Base-by-base conservation (phyloP, 371 early-diverging fungal genomes). In the Cokeromyces recurvatus region DNA sequence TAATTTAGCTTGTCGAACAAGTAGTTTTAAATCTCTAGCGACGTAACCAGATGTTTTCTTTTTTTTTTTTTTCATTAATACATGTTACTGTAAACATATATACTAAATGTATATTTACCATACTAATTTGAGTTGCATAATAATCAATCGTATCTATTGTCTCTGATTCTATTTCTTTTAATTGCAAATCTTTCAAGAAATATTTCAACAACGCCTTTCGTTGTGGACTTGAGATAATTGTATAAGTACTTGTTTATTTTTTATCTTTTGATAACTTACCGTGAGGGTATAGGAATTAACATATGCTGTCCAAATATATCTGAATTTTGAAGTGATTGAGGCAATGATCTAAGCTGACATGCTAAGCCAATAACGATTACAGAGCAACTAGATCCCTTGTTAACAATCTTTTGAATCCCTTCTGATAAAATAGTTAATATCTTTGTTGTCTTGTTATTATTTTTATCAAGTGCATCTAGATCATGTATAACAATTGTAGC, bases 21-120 rank as follows among this genome's bases (percentile, higher is more conserved):
- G 42, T n/a, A 57, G 34, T 14, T 57, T 59, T 21, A 85, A 59
- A 43, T 85, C 82, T 12, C 70, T 64, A 11, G 79, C 79, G 3
- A 85, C 78, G 50, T 75, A 85, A 6, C 85, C 85, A 5, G 85
- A 77, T 0, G 82, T 78, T 40, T 71, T 52, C 78, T 80, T 25
- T 22, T 16, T 16, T 38, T 24, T n/a, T n/a, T n/a, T n/a, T n/a
- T n/a, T n/a, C n/a, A n/a, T n/a, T n/a, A n/a, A n/a, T n/a, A n/a
- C n/a, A n/a, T n/a, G n/a, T n/a, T n/a, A n/a, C n/a, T n/a, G n/a
- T n/a, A n/a, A n/a, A n/a, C n/a, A n/a, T n/a, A n/a, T n/a, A n/a
- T n/a, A n/a, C n/a, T n/a, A n/a, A n/a, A n/a, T n/a, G n/a, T n/a
- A 1, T 23, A 24, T 19, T 51, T 52, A 71, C 71, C 52, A 66